Base-by-base conservation (phyloP, 1,139 yeast species). In the Taphrina confusa region DNA sequence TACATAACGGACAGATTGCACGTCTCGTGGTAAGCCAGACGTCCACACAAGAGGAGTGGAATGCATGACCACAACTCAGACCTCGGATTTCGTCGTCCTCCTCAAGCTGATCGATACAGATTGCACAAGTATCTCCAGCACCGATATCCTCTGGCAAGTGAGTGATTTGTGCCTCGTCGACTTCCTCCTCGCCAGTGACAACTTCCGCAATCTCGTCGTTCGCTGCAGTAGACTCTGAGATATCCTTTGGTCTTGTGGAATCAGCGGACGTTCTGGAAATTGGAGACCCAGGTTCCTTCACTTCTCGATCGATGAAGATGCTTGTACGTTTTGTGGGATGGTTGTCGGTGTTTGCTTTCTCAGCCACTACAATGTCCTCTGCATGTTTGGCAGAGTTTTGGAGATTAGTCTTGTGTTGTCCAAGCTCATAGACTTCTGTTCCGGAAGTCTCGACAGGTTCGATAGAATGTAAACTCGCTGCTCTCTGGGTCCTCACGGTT, bases 1-100 rank as follows among this genome's bases (percentile, higher is more conserved):
- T 86, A 72, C 96, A 88, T 77, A 84, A 82, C 6, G 96, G 95
- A 69, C 96, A 88, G 68, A 89, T 84, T 0, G 92, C 92, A 60
- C 87, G 78, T 65, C 92, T 76, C 63, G 80, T 80, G 2, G 83
- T 83, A 54, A 88, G 74, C 95, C 95, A 87, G 1, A 92, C 92
- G 67, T 86, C 94, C 55, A 88, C 76, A 72, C 96, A 88, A 25
- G 79, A 83, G 9, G 84, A 78, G 69, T 88, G 96, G 78, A 84
- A 88, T 1, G 85, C 89, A 72, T 88, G 96, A 1, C 92, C 92
- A 73, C 96, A 88, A 9, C 86, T 75, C 52, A 87, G 76, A 0
- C 89, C 88, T 60, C 95, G 79, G 0, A 87, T 90, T 1, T 72
- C 69, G 56, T 85, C 91, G 9, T 79, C 82, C 59, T 80, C 80